These are phyloP conservation scores for Phialophora tarda DNA, from an alignment of 2,329 filamentous ascomycete genomes.

Conservation along the genomic window DNA sequence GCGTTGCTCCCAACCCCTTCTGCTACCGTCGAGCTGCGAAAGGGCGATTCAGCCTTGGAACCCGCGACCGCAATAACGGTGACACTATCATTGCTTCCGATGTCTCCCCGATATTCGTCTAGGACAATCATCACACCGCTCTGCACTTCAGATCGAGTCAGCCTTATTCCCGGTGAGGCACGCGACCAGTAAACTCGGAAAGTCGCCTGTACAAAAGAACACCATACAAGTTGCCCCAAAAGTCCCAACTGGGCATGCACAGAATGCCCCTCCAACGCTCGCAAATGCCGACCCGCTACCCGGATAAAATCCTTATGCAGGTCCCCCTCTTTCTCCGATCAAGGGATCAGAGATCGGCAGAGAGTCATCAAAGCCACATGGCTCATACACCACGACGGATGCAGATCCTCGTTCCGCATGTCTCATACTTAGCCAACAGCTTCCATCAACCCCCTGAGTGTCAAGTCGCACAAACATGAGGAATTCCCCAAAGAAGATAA, in stretches of 20 bases:
- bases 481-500: not conserved
- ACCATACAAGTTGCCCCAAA: not conserved
- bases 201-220: not conserved
- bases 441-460: not conserved
- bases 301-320: conserved; percentile 14
- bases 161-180: not conserved
- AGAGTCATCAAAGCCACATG: conserved; percentile 9
- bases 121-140: not conserved
- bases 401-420: conserved; percentile 1
- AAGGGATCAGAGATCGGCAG: conserved; percentile 10
- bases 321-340: not conserved
- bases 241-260: not conserved
- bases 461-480: not conserved
- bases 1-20: not conserved
- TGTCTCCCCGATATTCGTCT: not conserved
- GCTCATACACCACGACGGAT: conserved; percentile 15
- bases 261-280: not conserved
- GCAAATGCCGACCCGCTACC: not conserved
- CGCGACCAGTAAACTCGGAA: not conserved
- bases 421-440: conserved; percentile 1
- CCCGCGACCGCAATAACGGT: not conserved
- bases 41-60: not conserved
- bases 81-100: not conserved
- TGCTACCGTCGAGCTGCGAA: not conserved
- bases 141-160: not conserved